Evolutionary conservation across 2,329 filamentous ascomycete genomes (phyloP), one percentile per base, ranked within the genome.

Genomic region (Pseudogymnoascus sp.): DNA sequence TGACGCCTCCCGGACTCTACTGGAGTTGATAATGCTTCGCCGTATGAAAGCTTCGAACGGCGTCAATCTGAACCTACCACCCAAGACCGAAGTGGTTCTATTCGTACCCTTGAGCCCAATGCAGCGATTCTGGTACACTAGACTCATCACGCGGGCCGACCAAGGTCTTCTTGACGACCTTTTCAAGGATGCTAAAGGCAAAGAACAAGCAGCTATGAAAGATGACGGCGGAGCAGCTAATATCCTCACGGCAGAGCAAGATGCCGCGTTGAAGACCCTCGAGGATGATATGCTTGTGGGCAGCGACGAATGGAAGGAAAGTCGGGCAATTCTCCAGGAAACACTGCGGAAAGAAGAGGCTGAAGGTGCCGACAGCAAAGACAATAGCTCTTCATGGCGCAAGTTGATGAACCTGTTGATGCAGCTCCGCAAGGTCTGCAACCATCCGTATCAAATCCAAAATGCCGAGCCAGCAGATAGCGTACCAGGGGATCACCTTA

Each of bases 361-460:
- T 4, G 33, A 38, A 37, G 28, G 4, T 8, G 55, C 55, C 38
- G 63, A 64, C 18, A 52, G 49, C 11, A 62, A 64, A 8, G 68
- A 69, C 18, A 67, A 67, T 2, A 73, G 70, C 25, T 69, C 71
- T 3, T 74, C 76, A 3, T 82, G 79, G 79, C 74, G 75, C 43
- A 79, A 78, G 65, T 78, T 97, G 61, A 96, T 88, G 82, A 97
- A 99, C 69, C 95, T 99, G 35, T 77, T 99, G 52, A 90, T 97
- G 83, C 95, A 97, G 74, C 81, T 99, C 16, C 86, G 95, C 18
- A 97, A 97, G 73, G 96, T 92, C 65, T 81, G 97, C 3, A 96
- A 93, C 67, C 95, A 99, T 74, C 93, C 95, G 0, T 99, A 73
- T 40, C 68, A 70, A 21, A 68, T 73, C n/a, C 21, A 41, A 5